phyloP scores from a whole-genome alignment of 768 basidiomycete species.

The Chlorophyllum brunneum region DNA sequence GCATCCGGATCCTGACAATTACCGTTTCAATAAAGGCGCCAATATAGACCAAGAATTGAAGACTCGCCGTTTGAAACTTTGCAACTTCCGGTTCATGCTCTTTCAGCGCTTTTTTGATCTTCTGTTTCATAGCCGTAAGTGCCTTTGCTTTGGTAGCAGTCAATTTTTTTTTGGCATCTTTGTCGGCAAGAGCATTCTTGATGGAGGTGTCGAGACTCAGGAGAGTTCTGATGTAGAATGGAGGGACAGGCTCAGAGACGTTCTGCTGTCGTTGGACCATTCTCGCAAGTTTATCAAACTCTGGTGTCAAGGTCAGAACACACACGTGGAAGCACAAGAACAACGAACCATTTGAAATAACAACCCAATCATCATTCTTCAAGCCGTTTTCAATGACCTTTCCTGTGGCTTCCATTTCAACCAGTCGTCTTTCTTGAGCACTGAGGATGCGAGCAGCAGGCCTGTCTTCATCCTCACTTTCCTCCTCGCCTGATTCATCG shows the following conservation, averaged over 20 bases:
- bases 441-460: slow-evolving; percentile 75
- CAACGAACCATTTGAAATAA: slow-evolving; percentile 75
- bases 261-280: slow-evolving; percentile 88
- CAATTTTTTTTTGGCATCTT: slow-evolving; percentile 94
- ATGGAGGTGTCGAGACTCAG: slow-evolving; percentile 73
- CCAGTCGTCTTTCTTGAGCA: slow-evolving; percentile 87
- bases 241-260: slow-evolving; percentile 80
- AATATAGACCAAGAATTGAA: not conserved
- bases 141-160: slow-evolving; percentile 92
- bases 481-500: slow-evolving; percentile 33
- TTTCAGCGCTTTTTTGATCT: slow-evolving; percentile 86
- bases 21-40: not conserved
- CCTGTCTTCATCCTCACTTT: slow-evolving; percentile 66
- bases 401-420: slow-evolving; percentile 92
- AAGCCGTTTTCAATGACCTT: slow-evolving; percentile 91
- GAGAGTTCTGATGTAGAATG: slow-evolving; percentile 78
- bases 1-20: slow-evolving; percentile 77
- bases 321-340: not conserved
- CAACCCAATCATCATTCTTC: slow-evolving; percentile 96
- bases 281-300: slow-evolving; percentile 93
- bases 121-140: slow-evolving; percentile 97
- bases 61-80: slow-evolving; percentile 71
- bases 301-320: slow-evolving; percentile 30
- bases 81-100: slow-evolving; percentile 83
- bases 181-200: slow-evolving; percentile 72